A percentile compares a stretch with the other conserved stretches of the same genome.
phyloP scores from a whole-genome alignment of 148 eudicot genomes.

The Camellia granthamiana region DNA sequence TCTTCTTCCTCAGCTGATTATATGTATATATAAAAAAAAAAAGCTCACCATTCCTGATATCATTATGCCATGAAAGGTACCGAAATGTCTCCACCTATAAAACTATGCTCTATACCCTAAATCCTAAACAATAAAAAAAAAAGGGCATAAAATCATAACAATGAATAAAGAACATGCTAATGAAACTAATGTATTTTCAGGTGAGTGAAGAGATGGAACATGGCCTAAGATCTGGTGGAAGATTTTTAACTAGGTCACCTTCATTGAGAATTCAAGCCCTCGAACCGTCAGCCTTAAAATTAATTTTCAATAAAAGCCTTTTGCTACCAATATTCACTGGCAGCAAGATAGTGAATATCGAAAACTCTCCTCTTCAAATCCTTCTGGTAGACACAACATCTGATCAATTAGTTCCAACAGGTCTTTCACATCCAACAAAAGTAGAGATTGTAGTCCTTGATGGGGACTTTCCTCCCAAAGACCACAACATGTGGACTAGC shows the following conservation, averaged over 20 bases:
- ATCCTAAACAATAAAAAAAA: too few species aligned
- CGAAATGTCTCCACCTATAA: too few species aligned
- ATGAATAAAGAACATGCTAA: too few species aligned
- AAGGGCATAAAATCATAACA: too few species aligned
- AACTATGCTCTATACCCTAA: too few species aligned
- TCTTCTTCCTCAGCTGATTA: too few species aligned
- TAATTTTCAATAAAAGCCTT: constrained; percentile 32
- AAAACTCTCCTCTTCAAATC: constrained; percentile 41
- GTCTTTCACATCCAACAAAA: constrained; percentile 37
- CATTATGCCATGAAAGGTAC: too few species aligned
- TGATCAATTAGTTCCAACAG: constrained; percentile 19
- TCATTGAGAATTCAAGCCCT: constrained; percentile 46
- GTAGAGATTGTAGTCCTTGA: constrained; percentile 58
- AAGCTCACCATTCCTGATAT: too few species aligned
- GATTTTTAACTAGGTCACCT: constrained; percentile 29
- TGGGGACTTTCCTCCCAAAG: constrained; percentile 49
- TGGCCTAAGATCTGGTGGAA: constrained; percentile 30
- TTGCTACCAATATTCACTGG: constrained; percentile 49
- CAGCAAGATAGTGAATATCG: constrained; percentile 40
- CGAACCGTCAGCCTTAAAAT: constrained; percentile 39
- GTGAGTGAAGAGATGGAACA: constrained; percentile 65
- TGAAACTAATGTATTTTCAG: constrained; percentile 18
- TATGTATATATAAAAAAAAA: too few species aligned
- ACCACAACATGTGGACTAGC: constrained; percentile 32
- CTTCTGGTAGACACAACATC: constrained; percentile 28